Conservation (phyloP, 2,329 filamentous ascomycete species). For the Geosmithia morbida region DNA sequence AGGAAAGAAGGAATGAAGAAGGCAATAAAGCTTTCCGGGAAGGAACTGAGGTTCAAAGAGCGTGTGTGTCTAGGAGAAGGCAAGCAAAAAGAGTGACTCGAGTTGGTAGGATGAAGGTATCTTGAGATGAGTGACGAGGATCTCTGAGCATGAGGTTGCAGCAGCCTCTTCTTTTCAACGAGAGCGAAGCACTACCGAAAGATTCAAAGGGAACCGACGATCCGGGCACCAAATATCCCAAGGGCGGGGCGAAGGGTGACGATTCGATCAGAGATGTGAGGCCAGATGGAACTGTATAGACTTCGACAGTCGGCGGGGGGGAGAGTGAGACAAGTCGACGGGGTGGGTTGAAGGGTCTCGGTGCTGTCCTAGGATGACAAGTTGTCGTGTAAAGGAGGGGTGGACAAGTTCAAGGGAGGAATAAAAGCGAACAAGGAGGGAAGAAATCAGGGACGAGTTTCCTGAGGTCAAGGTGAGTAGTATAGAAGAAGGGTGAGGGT, state of each 20-base stretch:
- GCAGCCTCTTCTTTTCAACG: too few species aligned
- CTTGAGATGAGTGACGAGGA: too few species aligned
- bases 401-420: slow-evolving; percentile 4
- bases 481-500: slow-evolving; percentile 3
- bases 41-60: too few species aligned
- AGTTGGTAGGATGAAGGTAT: too few species aligned
- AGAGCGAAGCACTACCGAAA: too few species aligned
- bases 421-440: slow-evolving; percentile 2
- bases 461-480: slow-evolving; percentile 12
- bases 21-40: too few species aligned
- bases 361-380: neutral
- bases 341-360: neutral
- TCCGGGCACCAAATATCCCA: slow-evolving; percentile 15
- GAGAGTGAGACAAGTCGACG: neutral
- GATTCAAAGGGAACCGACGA: slow-evolving; percentile 10
- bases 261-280: neutral
- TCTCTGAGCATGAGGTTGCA: too few species aligned
- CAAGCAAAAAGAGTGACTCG: too few species aligned
- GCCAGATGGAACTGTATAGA: neutral
- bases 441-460: slow-evolving; percentile 8
- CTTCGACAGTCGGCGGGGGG: neutral
- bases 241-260: slow-evolving; percentile 9
- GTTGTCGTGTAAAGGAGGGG: neutral
- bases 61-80: too few species aligned
- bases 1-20: too few species aligned